Base-by-base conservation (phyloP, 2,329 filamentous ascomycete genomes). In the Malbranchea zuffiana region DNA sequence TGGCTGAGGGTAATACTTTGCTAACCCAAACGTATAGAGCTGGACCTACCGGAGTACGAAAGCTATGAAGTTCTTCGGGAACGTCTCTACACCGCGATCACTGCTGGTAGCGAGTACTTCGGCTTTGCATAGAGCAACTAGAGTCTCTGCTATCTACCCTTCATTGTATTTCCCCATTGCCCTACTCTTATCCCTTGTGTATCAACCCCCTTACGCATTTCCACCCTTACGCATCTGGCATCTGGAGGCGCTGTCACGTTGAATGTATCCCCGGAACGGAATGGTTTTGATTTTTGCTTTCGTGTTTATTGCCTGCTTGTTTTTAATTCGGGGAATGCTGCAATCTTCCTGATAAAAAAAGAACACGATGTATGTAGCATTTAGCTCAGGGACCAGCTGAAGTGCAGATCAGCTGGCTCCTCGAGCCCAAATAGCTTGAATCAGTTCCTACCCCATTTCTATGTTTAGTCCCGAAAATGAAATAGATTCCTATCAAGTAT, bases 21-120 rank as follows among this genome's bases (percentile, higher is more conserved):
- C 62, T 70, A 53, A 71, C 50, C 35, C 29, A 18, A 4, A 28
- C 39, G 30, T 36, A 42, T 59, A 94, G 86, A 98, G 68, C 84
- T 98, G 57, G 90, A 98, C 67, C 75, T 98, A 49, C 90, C 90
- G 27, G 90, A 98, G 65, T 98, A 98, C 57, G 90, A 96, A 54
- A 92, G 78, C 59, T 98, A 98, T 62, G 90, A 98, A 53, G 71
- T 74, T 49, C 74, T 98, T 44, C 79, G 90, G 45, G 78, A 82
- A 52, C 86, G 90, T 56, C 66, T 98, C 42, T 79, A 92, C 60
- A 96, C 87, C 49, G 90, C 90, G 45, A 95, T 98, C 61, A 98
- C 90, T n/a, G 80, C 87, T 48, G 90, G 90, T 50, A 90, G 86
- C 66, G 88, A 96, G 60, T 96, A 79, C 59, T 98, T 98, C 61